Percentiles rank a stretch among this genome's conserved stretches.
These are phyloP conservation scores for Debaryomyces tyrocola DNA, from an alignment of 805 yeast genomes.

Conservation along the genomic window DNA sequence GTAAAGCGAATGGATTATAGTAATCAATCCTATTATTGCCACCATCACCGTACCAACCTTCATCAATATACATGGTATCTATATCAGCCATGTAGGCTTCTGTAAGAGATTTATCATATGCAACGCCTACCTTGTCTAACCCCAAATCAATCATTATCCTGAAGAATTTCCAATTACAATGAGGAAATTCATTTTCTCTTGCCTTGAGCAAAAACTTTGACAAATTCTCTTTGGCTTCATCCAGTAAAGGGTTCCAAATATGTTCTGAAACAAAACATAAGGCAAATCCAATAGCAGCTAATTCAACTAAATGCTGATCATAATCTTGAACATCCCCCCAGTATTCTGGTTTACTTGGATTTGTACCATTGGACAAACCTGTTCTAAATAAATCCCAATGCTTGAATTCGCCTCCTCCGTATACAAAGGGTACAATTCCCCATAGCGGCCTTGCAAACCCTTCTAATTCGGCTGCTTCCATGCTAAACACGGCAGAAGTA, in stretches of 20 bases:
- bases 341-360: slow-evolving; percentile 23
- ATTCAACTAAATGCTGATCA: slow-evolving; percentile 25
- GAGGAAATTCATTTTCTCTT: slow-evolving; percentile 14
- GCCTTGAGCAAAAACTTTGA: slow-evolving; percentile 15
- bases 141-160: slow-evolving; percentile 27
- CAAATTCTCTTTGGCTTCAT: slow-evolving; percentile 15
- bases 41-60: slow-evolving; percentile 34
- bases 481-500: slow-evolving; percentile 21
- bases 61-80: slow-evolving; percentile 19
- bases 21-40: slow-evolving; percentile 20
- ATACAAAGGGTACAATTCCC: slow-evolving; percentile 25
- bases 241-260: slow-evolving; percentile 24
- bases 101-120: slow-evolving; percentile 7
- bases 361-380: slow-evolving; percentile 25
- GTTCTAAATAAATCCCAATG: slow-evolving; percentile 19
- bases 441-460: slow-evolving; percentile 29
- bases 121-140: slow-evolving; percentile 18
- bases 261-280: slow-evolving; percentile 19
- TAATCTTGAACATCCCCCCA: slow-evolving; percentile 22
- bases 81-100: slow-evolving; percentile 16
- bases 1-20: slow-evolving; percentile 30
- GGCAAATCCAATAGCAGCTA: slow-evolving; percentile 28
- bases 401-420: slow-evolving; percentile 18
- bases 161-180: slow-evolving; percentile 28
- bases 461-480: slow-evolving; percentile 22